phyloP scores from a whole-genome alignment of 306 rosid genomes.

The Prosopis cineraria region DNA sequence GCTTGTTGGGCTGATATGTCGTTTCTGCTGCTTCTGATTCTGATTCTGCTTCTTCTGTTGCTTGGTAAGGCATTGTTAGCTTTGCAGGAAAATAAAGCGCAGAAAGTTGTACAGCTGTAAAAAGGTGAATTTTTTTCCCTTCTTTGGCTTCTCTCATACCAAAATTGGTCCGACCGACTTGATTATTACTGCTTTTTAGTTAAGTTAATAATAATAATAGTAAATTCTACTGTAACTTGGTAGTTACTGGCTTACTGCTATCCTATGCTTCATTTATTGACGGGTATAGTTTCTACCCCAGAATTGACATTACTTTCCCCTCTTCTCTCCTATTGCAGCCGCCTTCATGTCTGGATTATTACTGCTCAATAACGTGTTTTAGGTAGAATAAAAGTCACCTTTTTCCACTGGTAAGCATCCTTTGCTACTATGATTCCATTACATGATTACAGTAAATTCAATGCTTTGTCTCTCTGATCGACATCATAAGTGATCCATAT shows the following conservation, averaged over 20 bases:
- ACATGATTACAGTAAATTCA: neutral
- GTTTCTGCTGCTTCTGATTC: constrained; percentile 40
- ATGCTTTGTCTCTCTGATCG: constrained; percentile 9
- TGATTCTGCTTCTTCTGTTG: constrained; percentile 35
- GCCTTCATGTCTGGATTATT: constrained; percentile 50
- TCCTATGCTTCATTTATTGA: constrained; percentile 21
- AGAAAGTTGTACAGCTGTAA: constrained; percentile 58
- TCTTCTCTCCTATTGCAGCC: constrained; percentile 43
- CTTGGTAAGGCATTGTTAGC: constrained; percentile 64
- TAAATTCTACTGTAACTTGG: neutral
- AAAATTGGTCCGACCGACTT: neutral
- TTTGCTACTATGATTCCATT: neutral
- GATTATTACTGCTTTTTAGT: constrained; percentile 12
- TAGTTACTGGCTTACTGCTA: constrained; percentile 18
- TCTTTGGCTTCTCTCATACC: constrained; percentile 11
- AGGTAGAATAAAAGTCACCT: constrained; percentile 24
- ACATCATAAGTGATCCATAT: neutral
- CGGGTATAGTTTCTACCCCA: neutral
- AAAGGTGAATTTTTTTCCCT: constrained; percentile 40
- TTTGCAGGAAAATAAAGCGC: constrained; percentile 57
- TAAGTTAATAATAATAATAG: neutral
- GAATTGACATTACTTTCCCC: constrained; percentile 9
- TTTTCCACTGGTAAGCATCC: constrained; percentile 24
- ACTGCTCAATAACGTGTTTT: constrained; percentile 41
- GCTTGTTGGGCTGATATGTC: constrained; percentile 50